Conservation (phyloP, 2,329 filamentous ascomycete species). For the Aspergillus brasiliensis region DNA sequence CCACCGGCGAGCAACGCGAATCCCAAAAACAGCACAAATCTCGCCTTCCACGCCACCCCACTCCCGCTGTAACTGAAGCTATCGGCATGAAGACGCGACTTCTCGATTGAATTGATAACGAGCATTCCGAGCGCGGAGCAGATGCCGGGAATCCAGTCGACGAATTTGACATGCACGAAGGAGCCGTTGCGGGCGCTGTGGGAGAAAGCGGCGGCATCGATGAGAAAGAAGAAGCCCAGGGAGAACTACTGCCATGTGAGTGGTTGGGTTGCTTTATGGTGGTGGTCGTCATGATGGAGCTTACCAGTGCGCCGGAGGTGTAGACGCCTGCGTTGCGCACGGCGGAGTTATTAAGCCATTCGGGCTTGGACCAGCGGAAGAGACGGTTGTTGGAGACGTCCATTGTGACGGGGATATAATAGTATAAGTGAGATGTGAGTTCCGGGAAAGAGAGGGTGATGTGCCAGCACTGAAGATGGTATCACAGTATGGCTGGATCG, state of each 20-base stretch:
- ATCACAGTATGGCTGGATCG: neutral
- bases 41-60: conserved; percentile 70
- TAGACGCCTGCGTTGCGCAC: conserved; percentile 68
- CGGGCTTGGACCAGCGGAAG: conserved; percentile 68
- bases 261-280: neutral
- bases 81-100: conserved; percentile 64
- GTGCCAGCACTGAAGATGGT: conserved; percentile 2
- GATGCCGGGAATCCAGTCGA: conserved; percentile 73
- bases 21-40: conserved; percentile 68
- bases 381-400: conserved; percentile 57
- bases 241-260: conserved; percentile 57
- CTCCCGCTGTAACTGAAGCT: conserved; percentile 66
- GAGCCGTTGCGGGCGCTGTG: conserved; percentile 64
- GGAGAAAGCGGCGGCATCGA: conserved; percentile 67
- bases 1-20: conserved; percentile 71
- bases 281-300: conserved; percentile 21
- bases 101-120: conserved; percentile 72
- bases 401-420: conserved; percentile 24
- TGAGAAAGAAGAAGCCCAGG: conserved; percentile 68
- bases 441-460: neutral
- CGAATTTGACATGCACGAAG: conserved; percentile 66
- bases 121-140: conserved; percentile 71
- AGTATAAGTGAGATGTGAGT: neutral
- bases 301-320: conserved; percentile 65
- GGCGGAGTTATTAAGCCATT: conserved; percentile 67